Conservation (phyloP, 2,329 filamentous ascomycete genomes). For the Aspergillus hiratsukae region DNA sequence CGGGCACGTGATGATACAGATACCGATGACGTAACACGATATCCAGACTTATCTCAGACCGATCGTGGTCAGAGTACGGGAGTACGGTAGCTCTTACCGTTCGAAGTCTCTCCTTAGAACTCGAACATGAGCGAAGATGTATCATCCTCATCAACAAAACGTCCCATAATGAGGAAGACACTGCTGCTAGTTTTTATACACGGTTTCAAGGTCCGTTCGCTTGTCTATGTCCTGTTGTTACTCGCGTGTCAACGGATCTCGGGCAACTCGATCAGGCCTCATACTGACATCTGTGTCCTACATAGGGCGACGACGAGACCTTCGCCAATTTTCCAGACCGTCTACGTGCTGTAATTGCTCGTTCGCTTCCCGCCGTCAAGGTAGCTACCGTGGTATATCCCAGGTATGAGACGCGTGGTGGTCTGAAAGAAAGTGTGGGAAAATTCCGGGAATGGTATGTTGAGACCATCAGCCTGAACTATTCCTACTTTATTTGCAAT, state of each 20-base stretch:
- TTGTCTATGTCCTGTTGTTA: background rate
- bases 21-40: conserved; percentile 5
- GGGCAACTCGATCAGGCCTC: background rate
- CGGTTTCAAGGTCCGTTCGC: conserved; percentile 42
- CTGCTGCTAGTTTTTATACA: conserved; percentile 47
- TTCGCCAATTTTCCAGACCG: conserved; percentile 45
- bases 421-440: conserved; percentile 43
- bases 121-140: conserved; percentile 5
- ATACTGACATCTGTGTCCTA: background rate
- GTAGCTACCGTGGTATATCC: conserved; percentile 44
- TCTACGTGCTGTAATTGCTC: conserved; percentile 38
- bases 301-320: conserved; percentile 46
- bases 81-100: background rate
- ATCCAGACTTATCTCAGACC: background rate
- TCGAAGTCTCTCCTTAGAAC: background rate
- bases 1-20: background rate
- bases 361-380: conserved; percentile 39
- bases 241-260: background rate
- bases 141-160: background rate
- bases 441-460: conserved; percentile 46
- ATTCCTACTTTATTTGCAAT: background rate
- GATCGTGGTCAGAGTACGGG: background rate
- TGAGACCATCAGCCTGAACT: background rate
- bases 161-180: conserved; percentile 40
- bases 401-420: conserved; percentile 47